phyloP scores from a whole-genome alignment of 1,139 yeast species.

The Blastobotrys persicus region DNA sequence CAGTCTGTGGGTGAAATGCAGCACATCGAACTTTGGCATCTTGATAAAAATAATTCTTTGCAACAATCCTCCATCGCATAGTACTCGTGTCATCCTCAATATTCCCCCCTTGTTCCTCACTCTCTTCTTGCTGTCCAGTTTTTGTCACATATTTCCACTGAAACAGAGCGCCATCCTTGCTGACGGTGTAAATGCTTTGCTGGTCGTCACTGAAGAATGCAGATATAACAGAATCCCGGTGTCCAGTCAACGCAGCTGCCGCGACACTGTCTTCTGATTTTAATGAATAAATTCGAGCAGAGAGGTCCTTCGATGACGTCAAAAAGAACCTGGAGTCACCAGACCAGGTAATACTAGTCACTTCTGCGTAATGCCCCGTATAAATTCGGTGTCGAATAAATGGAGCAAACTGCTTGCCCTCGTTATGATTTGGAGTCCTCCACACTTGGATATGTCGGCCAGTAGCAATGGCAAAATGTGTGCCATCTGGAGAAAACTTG shows the following conservation, averaged over 20 bases:
- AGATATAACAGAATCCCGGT: conserved; percentile 78
- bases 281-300: conserved; percentile 82
- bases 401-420: conserved; percentile 86
- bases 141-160: conserved; percentile 80
- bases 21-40: conserved; percentile 77
- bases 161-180: conserved; percentile 93
- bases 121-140: conserved; percentile 45
- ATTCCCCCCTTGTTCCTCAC: conserved; percentile 35
- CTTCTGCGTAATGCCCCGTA: conserved; percentile 89
- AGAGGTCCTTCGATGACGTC: conserved; percentile 85
- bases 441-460: conserved; percentile 87
- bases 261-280: conserved; percentile 72
- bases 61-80: conserved; percentile 75
- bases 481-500: conserved; percentile 87
- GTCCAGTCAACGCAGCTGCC: conserved; percentile 88
- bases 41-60: conserved; percentile 67
- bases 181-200: conserved; percentile 83
- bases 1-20: conserved; percentile 71
- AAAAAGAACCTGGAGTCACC: conserved; percentile 83
- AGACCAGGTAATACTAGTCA: conserved; percentile 82
- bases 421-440: conserved; percentile 77
- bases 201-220: conserved; percentile 87
- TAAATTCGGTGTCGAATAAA: conserved; percentile 86
- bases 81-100: conserved; percentile 15
- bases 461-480: conserved; percentile 78